Evolutionary conservation across 2,329 filamentous ascomycete species (phyloP).

Genomic region (Meredithiella fracta): DNA sequence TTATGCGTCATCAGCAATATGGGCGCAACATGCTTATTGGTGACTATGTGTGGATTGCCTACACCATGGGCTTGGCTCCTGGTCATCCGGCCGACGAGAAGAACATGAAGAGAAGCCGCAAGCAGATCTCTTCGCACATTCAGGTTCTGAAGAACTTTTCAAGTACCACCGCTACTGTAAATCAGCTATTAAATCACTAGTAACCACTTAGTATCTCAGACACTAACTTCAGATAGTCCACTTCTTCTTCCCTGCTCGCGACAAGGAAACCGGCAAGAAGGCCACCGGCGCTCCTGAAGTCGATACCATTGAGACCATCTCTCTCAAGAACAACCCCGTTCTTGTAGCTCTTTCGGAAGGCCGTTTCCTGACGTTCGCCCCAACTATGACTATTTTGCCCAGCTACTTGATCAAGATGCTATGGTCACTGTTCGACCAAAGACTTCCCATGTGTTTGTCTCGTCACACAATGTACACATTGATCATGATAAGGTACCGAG

Average conservation of each 20-base stretch:
- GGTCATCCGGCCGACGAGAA: conserved; percentile 29
- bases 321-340: conserved; percentile 50
- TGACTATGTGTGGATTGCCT: conserved; percentile 47
- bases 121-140: conserved; percentile 55
- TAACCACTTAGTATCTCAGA: no score
- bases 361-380: conserved; percentile 40
- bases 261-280: conserved; percentile 34
- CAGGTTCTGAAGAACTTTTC: conserved; percentile 55
- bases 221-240: conserved; percentile 27
- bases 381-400: conserved; percentile 45
- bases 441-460: conserved; percentile 43
- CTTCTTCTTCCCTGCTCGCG: conserved; percentile 41
- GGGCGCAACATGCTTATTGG: conserved; percentile 56
- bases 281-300: conserved; percentile 18
- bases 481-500: conserved; percentile 31
- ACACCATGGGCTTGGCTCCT: conserved; percentile 28
- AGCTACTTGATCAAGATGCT: conserved; percentile 37
- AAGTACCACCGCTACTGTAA: conserved; percentile 45
- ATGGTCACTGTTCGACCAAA: conserved; percentile 38
- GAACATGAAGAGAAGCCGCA: conserved; percentile 31
- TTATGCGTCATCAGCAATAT: conserved; percentile 44
- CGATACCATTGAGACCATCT: conserved; percentile 27
- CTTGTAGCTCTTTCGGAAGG: conserved; percentile 42
- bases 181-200: no score
- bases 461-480: conserved; percentile 34